phyloP scores from a whole-genome alignment of 352 stramenopile genomes.

The Phytophthora tubulina region DNA sequence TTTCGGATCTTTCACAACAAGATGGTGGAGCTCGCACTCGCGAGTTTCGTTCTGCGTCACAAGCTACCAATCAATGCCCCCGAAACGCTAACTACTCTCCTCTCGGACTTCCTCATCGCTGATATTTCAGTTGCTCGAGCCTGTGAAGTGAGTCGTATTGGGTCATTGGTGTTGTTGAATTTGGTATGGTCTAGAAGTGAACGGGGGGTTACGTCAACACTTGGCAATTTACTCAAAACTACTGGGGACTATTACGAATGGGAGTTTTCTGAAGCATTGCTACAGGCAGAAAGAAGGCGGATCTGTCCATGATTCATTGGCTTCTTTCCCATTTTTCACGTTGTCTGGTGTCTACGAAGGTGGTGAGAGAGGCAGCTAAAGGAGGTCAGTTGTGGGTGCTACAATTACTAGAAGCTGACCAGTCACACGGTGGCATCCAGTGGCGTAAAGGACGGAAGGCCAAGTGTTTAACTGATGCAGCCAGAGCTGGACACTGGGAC shows the following conservation, averaged over 20 bases:
- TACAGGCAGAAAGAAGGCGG: background rate
- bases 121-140: background rate
- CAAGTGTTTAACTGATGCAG: too few species aligned
- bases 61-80: background rate
- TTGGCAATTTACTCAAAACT: conserved; percentile 6
- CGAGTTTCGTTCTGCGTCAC: background rate
- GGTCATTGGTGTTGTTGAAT: background rate
- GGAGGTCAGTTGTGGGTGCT: conserved; percentile 11
- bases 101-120: background rate
- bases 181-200: conserved; percentile 16
- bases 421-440: background rate
- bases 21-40: background rate
- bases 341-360: conserved; percentile 4
- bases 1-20: too few species aligned
- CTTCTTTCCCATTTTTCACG: conserved; percentile 20
- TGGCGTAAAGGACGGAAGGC: background rate
- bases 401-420: conserved; percentile 12
- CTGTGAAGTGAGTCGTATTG: background rate
- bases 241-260: conserved; percentile 2
- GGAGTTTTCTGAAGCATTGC: conserved; percentile 4
- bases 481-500: too few species aligned
- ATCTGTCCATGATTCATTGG: conserved; percentile 13
- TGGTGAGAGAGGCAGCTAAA: conserved; percentile 17
- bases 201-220: background rate
- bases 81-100: background rate